phyloP scores from a whole-genome alignment of 2,329 filamentous ascomycete genomes.

The Stagonosporopsis vannaccii region DNA sequence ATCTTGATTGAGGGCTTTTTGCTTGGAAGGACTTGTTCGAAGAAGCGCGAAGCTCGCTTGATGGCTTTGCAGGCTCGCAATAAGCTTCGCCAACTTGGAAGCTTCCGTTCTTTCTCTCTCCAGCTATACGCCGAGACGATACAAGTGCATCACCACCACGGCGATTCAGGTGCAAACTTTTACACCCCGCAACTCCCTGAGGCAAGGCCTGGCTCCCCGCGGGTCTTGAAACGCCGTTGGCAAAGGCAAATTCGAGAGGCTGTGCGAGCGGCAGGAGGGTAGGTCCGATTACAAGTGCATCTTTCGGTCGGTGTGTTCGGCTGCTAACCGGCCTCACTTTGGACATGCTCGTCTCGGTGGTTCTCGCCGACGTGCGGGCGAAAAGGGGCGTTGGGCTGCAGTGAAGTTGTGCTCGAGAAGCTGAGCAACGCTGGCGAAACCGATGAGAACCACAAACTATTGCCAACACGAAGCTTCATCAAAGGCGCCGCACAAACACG shows the following conservation, averaged over 20 bases:
- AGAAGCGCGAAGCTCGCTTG: background rate
- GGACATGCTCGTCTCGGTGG: background rate
- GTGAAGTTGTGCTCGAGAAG: background rate
- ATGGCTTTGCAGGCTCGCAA: background rate
- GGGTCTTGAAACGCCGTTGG: background rate
- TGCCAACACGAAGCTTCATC: background rate
- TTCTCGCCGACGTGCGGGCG: background rate
- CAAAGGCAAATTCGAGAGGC: background rate
- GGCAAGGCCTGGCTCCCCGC: background rate
- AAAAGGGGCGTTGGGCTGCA: slow-evolving; percentile 2
- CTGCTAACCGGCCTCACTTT: slow-evolving; percentile 12
- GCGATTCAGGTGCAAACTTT: background rate
- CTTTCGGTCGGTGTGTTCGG: slow-evolving; percentile 1
- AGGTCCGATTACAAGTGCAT: slow-evolving; percentile 7
- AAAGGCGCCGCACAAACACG: background rate
- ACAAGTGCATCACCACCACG: background rate
- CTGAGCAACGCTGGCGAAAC: background rate
- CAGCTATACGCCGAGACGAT: background rate
- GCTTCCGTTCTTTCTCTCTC: background rate
- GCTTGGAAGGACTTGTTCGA: too few species aligned
- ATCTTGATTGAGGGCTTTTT: too few species aligned
- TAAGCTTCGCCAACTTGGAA: background rate
- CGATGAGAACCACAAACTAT: background rate
- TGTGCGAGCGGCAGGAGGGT: background rate
- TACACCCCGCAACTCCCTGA: background rate